Conservation (phyloP, 768 basidiomycete genomes). For the Termitomyces sp. region DNA sequence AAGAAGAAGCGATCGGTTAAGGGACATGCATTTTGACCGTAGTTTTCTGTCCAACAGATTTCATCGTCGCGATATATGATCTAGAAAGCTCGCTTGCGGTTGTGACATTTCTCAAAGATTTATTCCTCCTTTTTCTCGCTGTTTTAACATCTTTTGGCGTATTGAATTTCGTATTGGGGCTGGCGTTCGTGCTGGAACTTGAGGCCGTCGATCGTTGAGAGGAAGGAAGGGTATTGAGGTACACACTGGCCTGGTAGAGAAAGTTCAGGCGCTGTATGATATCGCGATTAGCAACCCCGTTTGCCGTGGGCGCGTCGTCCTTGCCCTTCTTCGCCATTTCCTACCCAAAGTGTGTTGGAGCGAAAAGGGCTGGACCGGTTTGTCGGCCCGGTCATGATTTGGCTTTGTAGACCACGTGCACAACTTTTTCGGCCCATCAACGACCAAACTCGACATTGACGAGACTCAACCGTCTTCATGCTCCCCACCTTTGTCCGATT, state of each 20-base stretch:
- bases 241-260: conserved; percentile 77
- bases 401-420: conserved; percentile 6
- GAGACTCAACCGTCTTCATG: conserved; percentile 38
- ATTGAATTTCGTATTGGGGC: not conserved
- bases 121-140: conserved; percentile 18
- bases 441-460: not conserved
- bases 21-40: conserved; percentile 68
- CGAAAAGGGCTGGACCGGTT: not conserved
- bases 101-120: conserved; percentile 14
- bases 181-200: not conserved
- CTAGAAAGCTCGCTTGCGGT: conserved; percentile 54
- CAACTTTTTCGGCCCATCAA: conserved; percentile 11
- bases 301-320: conserved; percentile 54
- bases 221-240: conserved; percentile 34
- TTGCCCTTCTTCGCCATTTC: conserved; percentile 70
- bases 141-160: conserved; percentile 14
- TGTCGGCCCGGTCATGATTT: not conserved
- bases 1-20: not conserved
- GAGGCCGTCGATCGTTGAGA: conserved; percentile 4
- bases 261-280: conserved; percentile 83
- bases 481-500: conserved; percentile 63
- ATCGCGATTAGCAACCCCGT: conserved; percentile 63
- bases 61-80: conserved; percentile 65
- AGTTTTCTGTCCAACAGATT: conserved; percentile 68
- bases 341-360: not conserved